phyloP scores from a whole-genome alignment of 495 filamentous ascomycete genomes.

The Schizothecium vesticola region DNA sequence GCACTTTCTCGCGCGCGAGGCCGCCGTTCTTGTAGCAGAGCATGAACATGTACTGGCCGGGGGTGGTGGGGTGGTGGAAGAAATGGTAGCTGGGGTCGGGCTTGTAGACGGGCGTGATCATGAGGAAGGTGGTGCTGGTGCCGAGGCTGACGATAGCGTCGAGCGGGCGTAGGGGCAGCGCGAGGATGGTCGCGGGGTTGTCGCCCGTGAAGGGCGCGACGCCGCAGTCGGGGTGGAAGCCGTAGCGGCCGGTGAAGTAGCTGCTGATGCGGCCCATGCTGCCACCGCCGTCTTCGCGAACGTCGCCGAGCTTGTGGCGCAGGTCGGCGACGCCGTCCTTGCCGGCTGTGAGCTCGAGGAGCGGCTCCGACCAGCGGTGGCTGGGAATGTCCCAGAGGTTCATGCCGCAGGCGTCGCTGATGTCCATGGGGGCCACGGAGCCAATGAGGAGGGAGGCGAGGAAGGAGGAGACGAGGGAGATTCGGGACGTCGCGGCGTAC shows the following conservation, averaged over 20 bases:
- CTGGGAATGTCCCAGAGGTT: slow-evolving; percentile 88
- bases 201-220: slow-evolving; percentile 89
- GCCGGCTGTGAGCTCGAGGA: slow-evolving; percentile 74
- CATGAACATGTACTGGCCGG: slow-evolving; percentile 94
- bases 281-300: slow-evolving; percentile 72
- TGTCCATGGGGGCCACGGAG: slow-evolving; percentile 79
- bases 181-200: slow-evolving; percentile 92
- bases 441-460: slow-evolving; percentile 89
- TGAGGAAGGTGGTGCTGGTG: slow-evolving; percentile 93
- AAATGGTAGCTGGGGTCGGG: slow-evolving; percentile 84
- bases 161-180: slow-evolving; percentile 73
- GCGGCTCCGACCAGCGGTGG: slow-evolving; percentile 63
- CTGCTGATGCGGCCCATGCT: slow-evolving; percentile 64
- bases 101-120: slow-evolving; percentile 85
- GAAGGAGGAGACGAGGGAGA: slow-evolving; percentile 93
- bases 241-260: slow-evolving; percentile 75
- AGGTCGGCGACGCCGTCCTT: slow-evolving; percentile 59
- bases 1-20: slow-evolving; percentile 81
- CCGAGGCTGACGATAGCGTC: slow-evolving; percentile 94
- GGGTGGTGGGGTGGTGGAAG: slow-evolving; percentile 82
- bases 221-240: slow-evolving; percentile 67
- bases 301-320: slow-evolving; percentile 71
- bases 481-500: slow-evolving; percentile 73
- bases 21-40: slow-evolving; percentile 99
- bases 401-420: slow-evolving; percentile 93